Evolutionary conservation across 352 stramenopile species (phyloP).

Genomic region (Phytophthora pseudosyringae): DNA sequence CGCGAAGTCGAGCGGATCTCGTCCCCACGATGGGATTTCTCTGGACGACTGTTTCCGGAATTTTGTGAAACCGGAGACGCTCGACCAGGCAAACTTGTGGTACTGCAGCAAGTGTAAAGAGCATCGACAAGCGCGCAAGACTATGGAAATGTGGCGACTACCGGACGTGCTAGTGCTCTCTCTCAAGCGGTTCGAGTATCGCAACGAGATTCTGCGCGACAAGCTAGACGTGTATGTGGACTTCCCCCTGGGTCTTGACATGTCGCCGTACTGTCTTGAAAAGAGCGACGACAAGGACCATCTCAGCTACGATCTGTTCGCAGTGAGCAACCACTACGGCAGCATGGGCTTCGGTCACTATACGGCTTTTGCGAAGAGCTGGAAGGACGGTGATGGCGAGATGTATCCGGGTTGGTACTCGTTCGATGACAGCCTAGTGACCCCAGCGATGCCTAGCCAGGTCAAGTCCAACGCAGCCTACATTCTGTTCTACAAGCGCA

Average conservation of each 20-base stretch:
- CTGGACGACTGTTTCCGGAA: conserved; percentile 87
- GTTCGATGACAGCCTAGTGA: conserved; percentile 86
- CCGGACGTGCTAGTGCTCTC: conserved; percentile 86
- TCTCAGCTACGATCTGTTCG: conserved; percentile 87
- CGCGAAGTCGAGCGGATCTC: conserved; percentile 29
- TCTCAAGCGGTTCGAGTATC: conserved; percentile 91
- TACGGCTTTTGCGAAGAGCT: conserved; percentile 85
- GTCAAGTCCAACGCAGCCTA: conserved; percentile 87
- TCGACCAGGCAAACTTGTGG: conserved; percentile 88
- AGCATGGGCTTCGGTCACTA: conserved; percentile 92
- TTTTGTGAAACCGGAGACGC: conserved; percentile 82
- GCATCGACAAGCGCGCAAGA: conserved; percentile 79
- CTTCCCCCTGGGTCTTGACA: conserved; percentile 88
- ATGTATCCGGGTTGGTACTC: conserved; percentile 80
- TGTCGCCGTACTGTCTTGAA: conserved; percentile 82
- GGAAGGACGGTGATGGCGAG: conserved; percentile 59
- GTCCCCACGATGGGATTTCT: conserved; percentile 50
- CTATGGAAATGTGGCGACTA: conserved; percentile 82
- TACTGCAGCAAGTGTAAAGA: conserved; percentile 85
- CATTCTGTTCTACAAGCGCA: conserved; percentile 91
- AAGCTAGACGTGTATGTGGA: conserved; percentile 88
- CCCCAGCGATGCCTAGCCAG: conserved; percentile 53
- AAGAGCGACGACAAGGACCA: conserved; percentile 44
- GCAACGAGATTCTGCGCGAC: conserved; percentile 80
- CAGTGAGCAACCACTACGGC: conserved; percentile 91